These are phyloP conservation scores for Porosira glacialis DNA, from an alignment of 352 stramenopile species.

Conservation along the genomic window DNA sequence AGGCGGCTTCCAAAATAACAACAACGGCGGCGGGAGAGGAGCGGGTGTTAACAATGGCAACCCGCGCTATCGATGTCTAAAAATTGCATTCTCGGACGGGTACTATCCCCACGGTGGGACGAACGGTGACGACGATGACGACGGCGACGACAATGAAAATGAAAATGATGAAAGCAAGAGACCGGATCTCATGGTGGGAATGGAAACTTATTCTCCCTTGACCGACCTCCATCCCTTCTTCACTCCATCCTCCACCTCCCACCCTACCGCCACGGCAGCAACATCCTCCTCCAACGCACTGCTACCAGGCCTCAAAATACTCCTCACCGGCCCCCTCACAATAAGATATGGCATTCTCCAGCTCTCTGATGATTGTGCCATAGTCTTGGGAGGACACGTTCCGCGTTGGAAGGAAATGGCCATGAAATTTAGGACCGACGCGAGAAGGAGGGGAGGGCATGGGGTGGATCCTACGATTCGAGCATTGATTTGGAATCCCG, in stretches of 20 bases:
- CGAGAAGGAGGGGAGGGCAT: conserved; percentile 41
- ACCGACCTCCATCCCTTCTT: too few relatives aligned
- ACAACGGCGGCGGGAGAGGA: conserved; percentile 10
- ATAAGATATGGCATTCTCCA: conserved; percentile 57
- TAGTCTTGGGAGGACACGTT: conserved; percentile 60
- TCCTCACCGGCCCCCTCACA: conserved; percentile 52
- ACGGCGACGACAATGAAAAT: conserved; percentile 10
- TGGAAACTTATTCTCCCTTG: conserved; percentile 58
- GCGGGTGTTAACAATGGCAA: conserved; percentile 5
- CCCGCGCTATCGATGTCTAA: conserved; percentile 32
- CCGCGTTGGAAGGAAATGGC: conserved; percentile 47
- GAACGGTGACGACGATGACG: background rate
- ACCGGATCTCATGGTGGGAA: conserved; percentile 35
- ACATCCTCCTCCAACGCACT: conserved; percentile 26
- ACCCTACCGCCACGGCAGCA: too few relatives aligned
- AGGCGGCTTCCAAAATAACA: conserved; percentile 8
- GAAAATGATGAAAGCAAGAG: conserved; percentile 20
- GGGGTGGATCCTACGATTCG: conserved; percentile 75
- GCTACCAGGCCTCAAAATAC: conserved; percentile 60
- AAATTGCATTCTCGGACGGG: conserved; percentile 39
- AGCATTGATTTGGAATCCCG: conserved; percentile 65
- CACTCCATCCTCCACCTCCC: too few relatives aligned
- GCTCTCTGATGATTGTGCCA: conserved; percentile 54
- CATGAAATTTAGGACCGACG: conserved; percentile 48
- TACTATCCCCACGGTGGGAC: conserved; percentile 22